Conservation (phyloP, 2,329 filamentous ascomycete genomes). For the Botrytis byssoidea region DNA sequence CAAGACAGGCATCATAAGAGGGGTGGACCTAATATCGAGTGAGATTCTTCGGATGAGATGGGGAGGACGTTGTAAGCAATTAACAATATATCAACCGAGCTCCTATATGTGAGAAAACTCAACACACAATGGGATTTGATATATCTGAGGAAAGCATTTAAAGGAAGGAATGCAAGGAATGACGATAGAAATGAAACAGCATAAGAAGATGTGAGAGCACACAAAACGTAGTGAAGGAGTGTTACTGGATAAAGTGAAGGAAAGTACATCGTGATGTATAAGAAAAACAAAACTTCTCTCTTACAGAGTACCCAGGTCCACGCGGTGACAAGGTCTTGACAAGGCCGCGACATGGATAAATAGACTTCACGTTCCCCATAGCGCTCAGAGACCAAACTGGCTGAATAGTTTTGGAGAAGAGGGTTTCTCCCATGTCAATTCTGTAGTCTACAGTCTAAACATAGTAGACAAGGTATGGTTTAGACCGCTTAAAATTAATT, state of each 20-base stretch:
- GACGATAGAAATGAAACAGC: slow-evolving; percentile 4
- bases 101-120: neutral
- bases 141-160: neutral
- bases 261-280: slow-evolving; percentile 1
- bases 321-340: slow-evolving; percentile 12
- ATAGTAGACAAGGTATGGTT: slow-evolving; percentile 12
- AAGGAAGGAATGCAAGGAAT: slow-evolving; percentile 8
- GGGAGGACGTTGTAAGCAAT: slow-evolving; percentile 9
- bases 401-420: slow-evolving; percentile 9
- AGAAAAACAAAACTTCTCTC: slow-evolving; percentile 17
- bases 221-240: slow-evolving; percentile 8
- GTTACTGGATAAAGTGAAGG: slow-evolving; percentile 9
- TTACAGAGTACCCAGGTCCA: neutral
- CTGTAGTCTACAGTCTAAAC: slow-evolving; percentile 3
- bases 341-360: slow-evolving; percentile 13
- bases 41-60: slow-evolving; percentile 9
- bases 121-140: neutral
- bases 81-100: slow-evolving; percentile 4
- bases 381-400: slow-evolving; percentile 12
- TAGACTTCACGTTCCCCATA: slow-evolving; percentile 17
- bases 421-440: slow-evolving; percentile 11
- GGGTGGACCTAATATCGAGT: neutral
- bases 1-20: slow-evolving; percentile 15
- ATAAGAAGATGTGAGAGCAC: slow-evolving; percentile 12
- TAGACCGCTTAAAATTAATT: slow-evolving; percentile 14